These are phyloP conservation scores for Phytopythium ostracodes DNA, from an alignment of 352 stramenopile genomes.

Conservation along the genomic window DNA sequence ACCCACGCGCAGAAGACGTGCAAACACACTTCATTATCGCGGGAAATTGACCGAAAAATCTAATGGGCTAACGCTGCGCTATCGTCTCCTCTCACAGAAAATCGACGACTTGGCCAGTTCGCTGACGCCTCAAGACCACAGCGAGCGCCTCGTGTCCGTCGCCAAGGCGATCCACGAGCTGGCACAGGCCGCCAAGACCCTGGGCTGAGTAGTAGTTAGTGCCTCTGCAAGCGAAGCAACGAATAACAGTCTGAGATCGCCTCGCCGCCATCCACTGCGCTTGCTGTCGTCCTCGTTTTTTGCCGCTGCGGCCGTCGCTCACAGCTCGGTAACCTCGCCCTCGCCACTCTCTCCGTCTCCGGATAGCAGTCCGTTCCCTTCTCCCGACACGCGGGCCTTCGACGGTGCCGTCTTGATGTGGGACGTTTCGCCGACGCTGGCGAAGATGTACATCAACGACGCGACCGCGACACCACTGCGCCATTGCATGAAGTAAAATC, in stretches of 20 bases:
- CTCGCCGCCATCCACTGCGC: background rate
- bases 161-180: slow-evolving; percentile 67
- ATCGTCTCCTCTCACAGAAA: slow-evolving; percentile 38
- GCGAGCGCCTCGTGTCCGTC: slow-evolving; percentile 48
- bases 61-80: slow-evolving; percentile 13
- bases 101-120: slow-evolving; percentile 55
- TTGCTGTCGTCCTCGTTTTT: background rate
- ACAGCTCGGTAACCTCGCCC: slow-evolving; percentile 7
- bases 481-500: background rate
- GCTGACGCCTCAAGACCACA: slow-evolving; percentile 51
- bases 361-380: slow-evolving; percentile 44
- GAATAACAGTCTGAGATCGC: background rate
- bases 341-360: slow-evolving; percentile 19
- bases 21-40: background rate
- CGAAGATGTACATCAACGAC: slow-evolving; percentile 45
- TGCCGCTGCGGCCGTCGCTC: background rate
- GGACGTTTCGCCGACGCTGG: slow-evolving; percentile 60
- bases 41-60: slow-evolving; percentile 2
- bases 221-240: background rate
- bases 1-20: background rate
- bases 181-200: slow-evolving; percentile 44
- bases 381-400: slow-evolving; percentile 14
- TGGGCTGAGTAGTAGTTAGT: slow-evolving; percentile 30
- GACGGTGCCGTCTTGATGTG: slow-evolving; percentile 30
- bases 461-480: slow-evolving; percentile 32